Base-by-base conservation (phyloP, 2,329 filamentous ascomycete genomes). In the Fusarium scirpi region DNA sequence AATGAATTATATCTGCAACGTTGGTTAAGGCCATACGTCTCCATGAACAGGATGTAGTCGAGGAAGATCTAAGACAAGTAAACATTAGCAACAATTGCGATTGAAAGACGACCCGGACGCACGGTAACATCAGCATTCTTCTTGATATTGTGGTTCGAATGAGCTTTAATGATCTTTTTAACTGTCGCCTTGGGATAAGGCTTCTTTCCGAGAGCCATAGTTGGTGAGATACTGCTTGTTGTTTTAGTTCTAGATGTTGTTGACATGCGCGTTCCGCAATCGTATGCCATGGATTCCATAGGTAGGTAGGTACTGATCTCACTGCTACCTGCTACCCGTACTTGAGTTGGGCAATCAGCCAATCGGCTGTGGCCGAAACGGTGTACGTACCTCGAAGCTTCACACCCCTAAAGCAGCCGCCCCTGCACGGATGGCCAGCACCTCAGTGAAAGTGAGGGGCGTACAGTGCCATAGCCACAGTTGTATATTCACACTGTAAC, bases 101-200 rank as follows among this genome's bases (percentile, higher is more conserved):
- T 70, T 61, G 70, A 63, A 57, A 34, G 34, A 16, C 16, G 46
- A 65, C 29, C 25, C 61, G 46, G 32, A 53, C 87, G 65, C 81
- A 97, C 93, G 82, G 95, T 85, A 62, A 97, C 90, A 80, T 97
- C 94, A 30, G 90, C 92, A 80, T 96, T 94, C 80, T 94, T 96
- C 83, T 91, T 93, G 69, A 97, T 81, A 70, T 87, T 91, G 77
- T 91, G 90, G 69, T 92, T 91, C 11, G 93, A 92, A 80, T 97
- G 94, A 20, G 93, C 94, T 82, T 97, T 97, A 76, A 97, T 86
- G 65, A 97, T 95, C 80, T 94, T 94, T 81, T 94, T 96, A 74
- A 97, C 85, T 0, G 93, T 96, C 20, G 89, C 90, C 68, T 94
- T 90, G 13, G 94, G 94, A 76, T 97, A 97, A 16, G 93, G 85